Conservation (phyloP, 768 basidiomycete genomes). For the Tricholoma flavovirens region DNA sequence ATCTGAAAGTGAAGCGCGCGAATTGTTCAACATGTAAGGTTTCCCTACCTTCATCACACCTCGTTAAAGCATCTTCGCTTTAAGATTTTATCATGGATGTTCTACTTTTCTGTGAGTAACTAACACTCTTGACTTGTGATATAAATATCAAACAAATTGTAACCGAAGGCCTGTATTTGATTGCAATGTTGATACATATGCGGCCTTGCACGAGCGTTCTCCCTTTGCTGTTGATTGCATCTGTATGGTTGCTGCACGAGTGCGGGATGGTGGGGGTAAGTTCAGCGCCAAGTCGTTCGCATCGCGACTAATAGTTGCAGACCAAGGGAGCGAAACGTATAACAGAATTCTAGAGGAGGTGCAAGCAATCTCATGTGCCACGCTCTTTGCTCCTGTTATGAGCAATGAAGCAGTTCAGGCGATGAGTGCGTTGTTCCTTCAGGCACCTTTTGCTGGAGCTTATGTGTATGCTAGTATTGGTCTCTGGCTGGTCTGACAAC, state of each 20-base stretch:
- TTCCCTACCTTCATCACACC: slow-evolving; percentile 8
- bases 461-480: slow-evolving; percentile 50
- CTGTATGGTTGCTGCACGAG: slow-evolving; percentile 88
- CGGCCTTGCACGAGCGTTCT: slow-evolving; percentile 79
- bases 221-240: slow-evolving; percentile 92
- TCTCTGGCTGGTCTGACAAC: slow-evolving; percentile 93
- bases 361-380: slow-evolving; percentile 76
- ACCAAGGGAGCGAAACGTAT: slow-evolving; percentile 69
- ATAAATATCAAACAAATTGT: background rate
- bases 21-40: slow-evolving; percentile 78
- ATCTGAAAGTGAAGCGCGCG: slow-evolving; percentile 75
- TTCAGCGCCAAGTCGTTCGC: background rate
- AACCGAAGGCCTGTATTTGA: slow-evolving; percentile 71
- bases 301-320: slow-evolving; percentile 29
- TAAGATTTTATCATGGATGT: slow-evolving; percentile 88
- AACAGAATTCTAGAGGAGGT: slow-evolving; percentile 77
- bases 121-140: slow-evolving; percentile 16
- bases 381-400: slow-evolving; percentile 81
- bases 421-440: slow-evolving; percentile 60
- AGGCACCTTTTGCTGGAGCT: background rate
- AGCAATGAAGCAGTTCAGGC: slow-evolving; percentile 88
- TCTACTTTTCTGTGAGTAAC: slow-evolving; percentile 63
- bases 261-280: slow-evolving; percentile 85
- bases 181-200: slow-evolving; percentile 74
- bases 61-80: slow-evolving; percentile 9